phyloP scores from a whole-genome alignment of 176 grass and related monocot genomes.

The Alloteropsis semialata region DNA sequence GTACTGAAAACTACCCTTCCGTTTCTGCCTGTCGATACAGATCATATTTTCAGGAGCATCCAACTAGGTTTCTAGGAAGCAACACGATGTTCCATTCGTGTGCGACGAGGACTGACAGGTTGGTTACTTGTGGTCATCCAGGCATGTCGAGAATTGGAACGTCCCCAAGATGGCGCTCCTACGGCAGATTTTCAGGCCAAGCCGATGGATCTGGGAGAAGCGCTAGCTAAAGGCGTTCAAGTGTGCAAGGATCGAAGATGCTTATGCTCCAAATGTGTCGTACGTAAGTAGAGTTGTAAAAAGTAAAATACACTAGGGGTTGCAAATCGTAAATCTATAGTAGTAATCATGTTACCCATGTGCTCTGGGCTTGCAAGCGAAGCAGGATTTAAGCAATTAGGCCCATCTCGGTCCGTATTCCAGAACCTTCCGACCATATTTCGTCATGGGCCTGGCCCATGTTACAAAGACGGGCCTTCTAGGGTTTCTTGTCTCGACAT shows the following conservation, averaged over 20 bases:
- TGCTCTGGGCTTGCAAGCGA: not conserved
- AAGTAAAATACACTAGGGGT: not conserved
- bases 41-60: not conserved
- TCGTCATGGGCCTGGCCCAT: not conserved
- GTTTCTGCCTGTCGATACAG: too few species aligned
- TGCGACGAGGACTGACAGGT: not conserved
- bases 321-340: not conserved
- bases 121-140: not conserved
- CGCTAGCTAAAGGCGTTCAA: not conserved
- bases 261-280: not conserved
- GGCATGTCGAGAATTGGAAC: constrained; percentile 90
- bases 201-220: constrained; percentile 76
- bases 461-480: not conserved
- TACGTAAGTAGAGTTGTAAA: not conserved
- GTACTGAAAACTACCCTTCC: not conserved
- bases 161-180: constrained; percentile 86
- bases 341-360: not conserved
- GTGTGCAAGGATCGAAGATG: too few species aligned
- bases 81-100: not conserved
- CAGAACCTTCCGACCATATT: not conserved
- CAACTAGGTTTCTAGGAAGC: not conserved
- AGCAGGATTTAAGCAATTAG: not conserved
- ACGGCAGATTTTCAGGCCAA: constrained; percentile 88
- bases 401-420: not conserved
- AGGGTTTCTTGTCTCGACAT: constrained; percentile 39